Evolutionary conservation across 352 stramenopile genomes (phyloP).

Genomic region (Globisporangium takayamanum): DNA sequence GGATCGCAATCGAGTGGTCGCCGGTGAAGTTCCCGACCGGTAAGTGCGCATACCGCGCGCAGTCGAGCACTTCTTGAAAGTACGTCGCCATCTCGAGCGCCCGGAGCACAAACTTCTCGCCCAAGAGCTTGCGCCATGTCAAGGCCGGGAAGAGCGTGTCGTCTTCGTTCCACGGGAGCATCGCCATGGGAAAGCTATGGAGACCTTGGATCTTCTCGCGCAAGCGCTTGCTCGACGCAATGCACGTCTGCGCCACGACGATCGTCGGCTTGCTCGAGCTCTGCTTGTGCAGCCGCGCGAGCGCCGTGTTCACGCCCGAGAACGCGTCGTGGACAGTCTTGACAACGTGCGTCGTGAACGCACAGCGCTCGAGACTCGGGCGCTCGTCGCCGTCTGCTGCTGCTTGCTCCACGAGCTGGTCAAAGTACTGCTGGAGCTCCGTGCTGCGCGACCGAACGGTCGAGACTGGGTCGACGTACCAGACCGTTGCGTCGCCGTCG

Average conservation of each 20-base stretch:
- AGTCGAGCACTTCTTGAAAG: slow-evolving; percentile 86
- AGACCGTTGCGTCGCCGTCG: slow-evolving; percentile 47
- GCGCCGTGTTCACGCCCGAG: slow-evolving; percentile 73
- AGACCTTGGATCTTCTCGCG: slow-evolving; percentile 83
- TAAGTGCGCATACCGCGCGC: slow-evolving; percentile 87
- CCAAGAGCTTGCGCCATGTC: slow-evolving; percentile 91
- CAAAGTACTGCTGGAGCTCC: slow-evolving; percentile 49
- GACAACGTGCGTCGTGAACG: slow-evolving; percentile 71
- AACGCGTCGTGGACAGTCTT: slow-evolving; percentile 78
- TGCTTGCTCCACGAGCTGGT: slow-evolving; percentile 36
- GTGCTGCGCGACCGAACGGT: slow-evolving; percentile 38
- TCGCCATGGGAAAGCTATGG: slow-evolving; percentile 90
- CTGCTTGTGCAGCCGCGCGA: slow-evolving; percentile 85
- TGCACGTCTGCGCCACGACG: slow-evolving; percentile 79
- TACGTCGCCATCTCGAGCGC: slow-evolving; percentile 84
- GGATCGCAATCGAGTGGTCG: slow-evolving; percentile 88
- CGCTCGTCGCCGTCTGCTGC: slow-evolving; percentile 21
- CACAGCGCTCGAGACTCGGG: slow-evolving; percentile 35
- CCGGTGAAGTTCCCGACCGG: slow-evolving; percentile 93
- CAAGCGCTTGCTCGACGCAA: slow-evolving; percentile 52
- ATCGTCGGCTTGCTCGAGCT: slow-evolving; percentile 66
- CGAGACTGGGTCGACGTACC: slow-evolving; percentile 67
- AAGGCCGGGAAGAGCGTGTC: slow-evolving; percentile 85
- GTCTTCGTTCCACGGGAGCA: slow-evolving; percentile 79
- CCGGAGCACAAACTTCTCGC: slow-evolving; percentile 65